Base-by-base conservation (phyloP, 2,329 filamentous ascomycete genomes). In the Chaetoscypha palmicola region DNA sequence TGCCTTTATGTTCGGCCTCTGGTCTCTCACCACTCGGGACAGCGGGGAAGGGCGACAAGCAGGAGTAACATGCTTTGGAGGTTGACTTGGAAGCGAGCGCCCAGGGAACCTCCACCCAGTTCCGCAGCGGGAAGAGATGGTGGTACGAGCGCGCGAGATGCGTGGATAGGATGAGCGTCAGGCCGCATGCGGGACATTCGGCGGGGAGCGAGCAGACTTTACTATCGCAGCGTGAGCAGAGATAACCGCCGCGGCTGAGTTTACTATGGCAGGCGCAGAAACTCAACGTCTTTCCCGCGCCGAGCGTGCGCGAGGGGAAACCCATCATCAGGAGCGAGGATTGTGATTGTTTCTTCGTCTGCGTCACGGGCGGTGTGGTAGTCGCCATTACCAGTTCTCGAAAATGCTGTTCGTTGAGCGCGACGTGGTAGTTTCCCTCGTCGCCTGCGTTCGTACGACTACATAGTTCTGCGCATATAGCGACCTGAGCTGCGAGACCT, bases 31-130 rank as follows among this genome's bases (percentile, higher is more conserved):
- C 33, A 12, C 17, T n/a, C 5, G 49, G 50, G 5, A 54, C 44
- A 12, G 62, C 49, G 4, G 87, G 86, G 54, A 98, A 97, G 0
- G 73, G 64, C 2, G 74, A 68, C 24, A 87, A 75, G 58, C 92
- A 98, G 4, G 86, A 79, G 62, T 82, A 88, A 64, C 92, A 98
- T 40, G 81, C 75, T 9, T 50, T 56, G 1, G 51, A 56, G 41
- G 63, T 67, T n/a, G n/a, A n/a, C n/a, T n/a, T n/a, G 2, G 60
- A 61, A 1, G 89, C 90, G 16, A 82, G 72, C 9, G 76, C 65
- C 92, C 92, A 98, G 1, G 84, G 74, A 0, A 98, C 91, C 59
- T 92, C 89, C 8, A 81, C 72, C 90, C 91, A 98, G 61, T 94
- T 95, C 23, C 82, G 76, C 17, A 98, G 70, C 0, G 90, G 89